Percentiles rank a stretch among this genome's conserved stretches.
Evolutionary conservation across 352 stramenopile genomes (phyloP).

Genomic region (Phytophthora kernoviae): DNA sequence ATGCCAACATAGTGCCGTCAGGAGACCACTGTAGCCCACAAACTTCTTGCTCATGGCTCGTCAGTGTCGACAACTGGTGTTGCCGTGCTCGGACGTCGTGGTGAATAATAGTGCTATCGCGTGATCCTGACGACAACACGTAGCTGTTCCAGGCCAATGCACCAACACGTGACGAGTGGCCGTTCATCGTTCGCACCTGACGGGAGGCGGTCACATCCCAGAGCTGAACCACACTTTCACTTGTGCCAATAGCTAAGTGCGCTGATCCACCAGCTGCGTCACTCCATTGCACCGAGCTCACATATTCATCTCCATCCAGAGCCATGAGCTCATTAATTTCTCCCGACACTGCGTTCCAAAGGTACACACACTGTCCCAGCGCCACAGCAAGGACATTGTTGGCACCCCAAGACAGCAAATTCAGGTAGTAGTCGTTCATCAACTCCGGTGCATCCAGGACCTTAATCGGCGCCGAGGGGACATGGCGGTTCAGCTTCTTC

Average conservation of each 20-base stretch:
- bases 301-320: conserved; percentile 92
- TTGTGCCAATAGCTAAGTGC: conserved; percentile 96
- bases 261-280: conserved; percentile 76
- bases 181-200: conserved; percentile 91
- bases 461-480: conserved; percentile 96
- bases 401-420: conserved; percentile 97
- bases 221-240: conserved; percentile 93
- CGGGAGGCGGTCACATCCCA: conserved; percentile 96
- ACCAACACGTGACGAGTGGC: conserved; percentile 94
- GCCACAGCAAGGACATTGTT: conserved; percentile 98
- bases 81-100: conserved; percentile 70
- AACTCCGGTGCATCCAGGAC: conserved; percentile 98
- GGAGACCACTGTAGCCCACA: conserved; percentile 97
- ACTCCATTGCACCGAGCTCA: conserved; percentile 97
- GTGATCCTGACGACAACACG: conserved; percentile 92
- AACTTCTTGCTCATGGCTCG: conserved; percentile 96
- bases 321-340: conserved; percentile 96
- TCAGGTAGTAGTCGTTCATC: conserved; percentile 99
- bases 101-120: conserved; percentile 94
- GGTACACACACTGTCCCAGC: conserved; percentile 97
- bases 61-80: conserved; percentile 92
- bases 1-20: conserved; percentile 95
- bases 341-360: conserved; percentile 97
- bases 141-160: conserved; percentile 96
- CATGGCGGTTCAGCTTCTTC: conserved; percentile 93